Percentiles rank a stretch among this genome's conserved stretches.
These are phyloP conservation scores for Phylloporus sp. DNA, from an alignment of 1,284 basidiomycete species.

Conservation along the genomic window DNA sequence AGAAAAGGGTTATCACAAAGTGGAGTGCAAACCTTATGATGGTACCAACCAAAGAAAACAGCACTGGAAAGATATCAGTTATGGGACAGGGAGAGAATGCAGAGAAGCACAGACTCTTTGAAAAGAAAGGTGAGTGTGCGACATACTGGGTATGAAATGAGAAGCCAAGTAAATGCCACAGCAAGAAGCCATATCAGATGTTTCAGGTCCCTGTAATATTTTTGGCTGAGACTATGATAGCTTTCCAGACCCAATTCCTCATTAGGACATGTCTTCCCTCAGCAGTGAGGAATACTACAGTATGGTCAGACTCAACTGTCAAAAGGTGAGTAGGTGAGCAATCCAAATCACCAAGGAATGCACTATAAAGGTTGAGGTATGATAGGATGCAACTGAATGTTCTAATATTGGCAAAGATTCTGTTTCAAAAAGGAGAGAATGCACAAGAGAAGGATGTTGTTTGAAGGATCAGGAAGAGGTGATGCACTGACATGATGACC, in stretches of 20 bases:
- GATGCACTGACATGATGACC: constrained; percentile 84
- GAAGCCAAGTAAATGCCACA: not conserved
- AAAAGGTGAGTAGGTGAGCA: constrained; percentile 8
- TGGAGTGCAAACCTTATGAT: constrained; percentile 73
- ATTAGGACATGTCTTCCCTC: constrained; percentile 78
- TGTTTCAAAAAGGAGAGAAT: constrained; percentile 41
- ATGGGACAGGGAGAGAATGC: not conserved
- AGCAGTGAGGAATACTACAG: constrained; percentile 84
- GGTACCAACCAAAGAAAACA: constrained; percentile 85
- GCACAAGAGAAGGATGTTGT: constrained; percentile 79
- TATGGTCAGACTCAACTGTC: constrained; percentile 87
- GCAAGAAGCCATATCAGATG: constrained; percentile 60
- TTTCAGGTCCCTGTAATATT: constrained; percentile 89
- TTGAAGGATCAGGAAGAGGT: constrained; percentile 73
- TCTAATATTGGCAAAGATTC: constrained; percentile 17
- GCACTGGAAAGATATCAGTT: constrained; percentile 56
- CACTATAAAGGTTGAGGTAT: constrained; percentile 82
- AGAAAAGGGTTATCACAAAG: not conserved
- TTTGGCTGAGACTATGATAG: constrained; percentile 82
- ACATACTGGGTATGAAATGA: constrained; percentile 63
- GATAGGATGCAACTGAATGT: constrained; percentile 69
- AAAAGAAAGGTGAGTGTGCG: constrained; percentile 87
- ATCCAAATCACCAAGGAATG: constrained; percentile 29
- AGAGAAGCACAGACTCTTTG: constrained; percentile 67
- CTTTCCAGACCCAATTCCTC: constrained; percentile 93